Base-by-base conservation (phyloP, 805 yeast genomes). In the Huiozyma sinensis region DNA sequence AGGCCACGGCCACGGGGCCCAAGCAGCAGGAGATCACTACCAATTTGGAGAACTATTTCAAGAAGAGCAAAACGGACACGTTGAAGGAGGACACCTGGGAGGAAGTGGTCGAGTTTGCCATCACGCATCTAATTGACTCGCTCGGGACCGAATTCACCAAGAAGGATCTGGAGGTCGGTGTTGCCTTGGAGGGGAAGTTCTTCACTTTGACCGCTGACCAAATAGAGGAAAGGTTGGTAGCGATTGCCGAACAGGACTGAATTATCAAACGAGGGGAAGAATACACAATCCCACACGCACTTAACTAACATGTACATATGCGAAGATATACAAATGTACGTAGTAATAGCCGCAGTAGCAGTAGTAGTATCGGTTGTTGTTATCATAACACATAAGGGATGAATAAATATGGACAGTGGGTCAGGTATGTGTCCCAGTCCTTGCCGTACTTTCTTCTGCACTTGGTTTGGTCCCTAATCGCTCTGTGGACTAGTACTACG, bases 201-300 rank as follows among this genome's bases (percentile, higher is more conserved):
- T 75, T 81, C 50, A 71, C 77, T 29, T 75, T 92, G 56, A 70
- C 80, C 5, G 75, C 83, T 7, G 96, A 88, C 34, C 94, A 92
- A 66, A 89, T 92, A 52, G 98, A 92, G 64, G 96, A 87, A 68
- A 75, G 97, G 60, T 73, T 92, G 60, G 84, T 88, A 31, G 77
- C 96, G 27, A 88, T 92, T 62, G 97, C 98, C 42, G 98, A 92
- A 69, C 90, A 86, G 69, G 98, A 92, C 69, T 89, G n/a, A 11
- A 3, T 17, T 31, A 11, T 11, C 6, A 35, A 29, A 31, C 33
- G 33, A 31, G 33, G 11, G 4, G 24, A 17, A 17, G 4, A 17
- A 17, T 17, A 17, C 24, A 17, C 24, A 17, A 17, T 17, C 24
- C 24, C 24, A 10, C 34, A 32, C 2, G 10, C 10, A 10, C 34